Base-by-base conservation (phyloP, 257 asterid species). In the Forsythia viridissima region DNA sequence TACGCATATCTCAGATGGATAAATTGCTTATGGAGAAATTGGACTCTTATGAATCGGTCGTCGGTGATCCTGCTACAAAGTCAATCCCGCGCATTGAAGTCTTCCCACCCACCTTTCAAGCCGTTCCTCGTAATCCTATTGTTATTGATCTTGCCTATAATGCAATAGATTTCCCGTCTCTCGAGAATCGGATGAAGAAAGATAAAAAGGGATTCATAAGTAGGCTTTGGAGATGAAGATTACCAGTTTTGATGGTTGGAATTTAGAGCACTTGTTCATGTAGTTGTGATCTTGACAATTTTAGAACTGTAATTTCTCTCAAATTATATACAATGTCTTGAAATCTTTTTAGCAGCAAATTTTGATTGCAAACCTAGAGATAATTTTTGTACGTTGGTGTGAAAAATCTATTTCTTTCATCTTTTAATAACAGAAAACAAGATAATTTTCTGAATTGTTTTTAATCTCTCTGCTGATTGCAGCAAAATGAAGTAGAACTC, bases 151-250 rank as follows among this genome's bases (percentile, higher is more conserved):
- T 91, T 71, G 97, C 97, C 39, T 92, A 85, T 84, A 89, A 93
- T 41, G 66, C 84, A 16, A 87, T 95, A 0, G 97, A 90, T 44
- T 95, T 93, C 88, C 97, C 99, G 4, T 87, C 98, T 6, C 93
- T 93, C n/a, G 97, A 89, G 75, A 86, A 75, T 67, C 88, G 93
- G 88, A 93, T 91, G 91, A 92, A 92, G 97, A 95, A 91, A 82
- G 98, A 93, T 74, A 84, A 78, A 81, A 95, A 92, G 88, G 96
- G 99, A 69, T 90, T 93, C 76, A 85, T 95, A 3, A 92, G 97
- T 74, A 88, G 99, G 95, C 82, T 95, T 43, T 95, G 94, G 94
- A 72, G 97, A 51, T 94, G 89, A 91, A 63, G 10, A 0, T 5
- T 61, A 61, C 69, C 69, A 61, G 15, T 61, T 61, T 61, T 61